Percentiles rank a stretch among this genome's conserved stretches.
Conservation (phyloP, 345 rosid genomes). For the Linum lewisii region DNA sequence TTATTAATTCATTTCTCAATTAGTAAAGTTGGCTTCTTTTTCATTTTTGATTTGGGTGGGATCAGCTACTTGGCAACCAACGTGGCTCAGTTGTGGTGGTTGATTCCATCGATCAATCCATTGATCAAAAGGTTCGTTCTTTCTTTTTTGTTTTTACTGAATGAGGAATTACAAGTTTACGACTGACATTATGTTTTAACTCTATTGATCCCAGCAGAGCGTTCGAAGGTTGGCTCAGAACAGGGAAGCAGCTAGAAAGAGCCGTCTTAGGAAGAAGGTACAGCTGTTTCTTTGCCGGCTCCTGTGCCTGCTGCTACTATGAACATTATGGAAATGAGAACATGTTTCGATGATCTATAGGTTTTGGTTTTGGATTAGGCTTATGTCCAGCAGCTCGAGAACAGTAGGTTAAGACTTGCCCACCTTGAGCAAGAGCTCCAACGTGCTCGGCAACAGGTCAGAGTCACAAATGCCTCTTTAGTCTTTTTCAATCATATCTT, state of each 20-base stretch:
- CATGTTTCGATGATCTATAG: background rate
- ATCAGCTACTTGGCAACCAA: background rate
- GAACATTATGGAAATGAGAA: too few species aligned
- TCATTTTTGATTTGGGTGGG: background rate
- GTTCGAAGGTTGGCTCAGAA: background rate
- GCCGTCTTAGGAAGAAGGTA: background rate
- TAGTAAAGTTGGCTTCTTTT: too few species aligned
- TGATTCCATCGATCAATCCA: background rate
- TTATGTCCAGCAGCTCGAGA: background rate
- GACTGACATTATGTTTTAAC: too few species aligned
- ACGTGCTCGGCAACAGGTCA: background rate
- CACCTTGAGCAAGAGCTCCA: background rate
- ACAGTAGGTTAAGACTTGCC: background rate
- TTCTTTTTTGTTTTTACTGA: too few species aligned
- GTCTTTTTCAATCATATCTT: too few species aligned
- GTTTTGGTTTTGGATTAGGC: background rate
- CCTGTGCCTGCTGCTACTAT: too few species aligned
- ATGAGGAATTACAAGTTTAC: too few species aligned
- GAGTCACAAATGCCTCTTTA: too few species aligned
- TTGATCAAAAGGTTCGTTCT: background rate
- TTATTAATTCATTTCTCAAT: too few species aligned
- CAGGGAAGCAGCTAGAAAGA: background rate
- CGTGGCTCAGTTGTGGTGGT: background rate
- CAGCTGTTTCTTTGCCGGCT: background rate
- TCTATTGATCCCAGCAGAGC: background rate